Conservation (phyloP, 2,329 filamentous ascomycete species). For the Venturia oleaginea region DNA sequence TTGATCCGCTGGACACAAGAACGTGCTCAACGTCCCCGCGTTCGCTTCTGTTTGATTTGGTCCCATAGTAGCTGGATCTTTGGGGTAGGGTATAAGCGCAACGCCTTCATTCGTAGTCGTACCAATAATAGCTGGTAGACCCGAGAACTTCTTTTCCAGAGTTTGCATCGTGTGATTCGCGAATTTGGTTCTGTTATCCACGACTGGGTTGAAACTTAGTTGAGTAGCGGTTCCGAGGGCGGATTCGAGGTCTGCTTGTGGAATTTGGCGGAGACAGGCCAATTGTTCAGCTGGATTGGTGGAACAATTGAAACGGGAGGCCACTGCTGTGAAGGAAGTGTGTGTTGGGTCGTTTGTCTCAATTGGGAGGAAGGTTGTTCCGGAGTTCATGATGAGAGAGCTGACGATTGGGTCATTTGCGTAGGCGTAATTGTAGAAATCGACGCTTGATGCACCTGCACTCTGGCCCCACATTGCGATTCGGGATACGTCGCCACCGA, state of each 20-base stretch:
- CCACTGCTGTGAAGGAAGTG: constrained; percentile 32
- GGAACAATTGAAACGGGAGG: constrained; percentile 22
- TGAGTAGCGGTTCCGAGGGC: constrained; percentile 13
- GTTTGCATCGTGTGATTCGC: constrained; percentile 23
- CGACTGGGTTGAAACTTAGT: constrained; percentile 20
- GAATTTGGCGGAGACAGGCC: constrained; percentile 28
- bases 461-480: constrained; percentile 43
- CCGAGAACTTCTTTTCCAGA: not conserved
- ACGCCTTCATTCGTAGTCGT: constrained; percentile 27
- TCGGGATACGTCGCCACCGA: constrained; percentile 40
- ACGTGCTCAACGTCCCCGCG: constrained; percentile 19
- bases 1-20: constrained; percentile 25
- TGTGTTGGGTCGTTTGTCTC: constrained; percentile 18
- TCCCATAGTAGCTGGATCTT: constrained; percentile 17
- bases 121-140: constrained; percentile 27
- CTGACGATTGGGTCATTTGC: constrained; percentile 18
- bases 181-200: constrained; percentile 27
- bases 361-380: constrained; percentile 22
- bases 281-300: constrained; percentile 22
- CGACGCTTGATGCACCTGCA: constrained; percentile 31
- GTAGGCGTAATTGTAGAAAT: constrained; percentile 26
- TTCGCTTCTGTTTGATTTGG: constrained; percentile 20
- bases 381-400: constrained; percentile 25
- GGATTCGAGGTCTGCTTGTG: constrained; percentile 23
- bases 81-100: constrained; percentile 23